Evolutionary conservation across 257 asterid species (phyloP).

Genomic region (Salvia rosmarinus): DNA sequence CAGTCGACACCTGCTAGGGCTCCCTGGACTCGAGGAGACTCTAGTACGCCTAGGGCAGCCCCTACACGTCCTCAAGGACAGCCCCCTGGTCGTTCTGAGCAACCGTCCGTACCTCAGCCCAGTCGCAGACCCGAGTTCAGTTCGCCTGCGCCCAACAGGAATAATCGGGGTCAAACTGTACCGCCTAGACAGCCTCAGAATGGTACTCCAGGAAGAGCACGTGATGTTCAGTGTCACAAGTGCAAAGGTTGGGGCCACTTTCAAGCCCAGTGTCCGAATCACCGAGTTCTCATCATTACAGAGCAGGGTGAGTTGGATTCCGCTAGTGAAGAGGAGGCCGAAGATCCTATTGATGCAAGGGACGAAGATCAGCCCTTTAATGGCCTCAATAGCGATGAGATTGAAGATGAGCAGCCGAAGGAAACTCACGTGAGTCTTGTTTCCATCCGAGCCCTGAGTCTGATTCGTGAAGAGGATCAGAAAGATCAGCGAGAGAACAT

Average conservation of each 20-base stretch:
- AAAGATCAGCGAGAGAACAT: neutral
- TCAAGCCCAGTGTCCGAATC: no score
- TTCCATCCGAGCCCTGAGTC: neutral
- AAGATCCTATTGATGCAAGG: no score
- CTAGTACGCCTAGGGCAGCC: no score
- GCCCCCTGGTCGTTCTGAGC: neutral
- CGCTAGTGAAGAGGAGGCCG: no score
- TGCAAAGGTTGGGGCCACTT: no score
- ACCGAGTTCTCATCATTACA: no score
- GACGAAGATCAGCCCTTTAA: no score
- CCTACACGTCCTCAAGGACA: no score
- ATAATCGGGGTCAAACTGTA: neutral
- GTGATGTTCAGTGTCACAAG: no score
- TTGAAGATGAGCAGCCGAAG: neutral
- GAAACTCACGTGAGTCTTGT: neutral
- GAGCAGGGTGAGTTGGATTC: no score
- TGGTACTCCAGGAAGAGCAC: no score
- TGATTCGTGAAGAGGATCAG: neutral
- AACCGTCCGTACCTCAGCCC: neutral
- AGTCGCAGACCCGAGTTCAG: neutral
- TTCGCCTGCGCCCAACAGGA: neutral
- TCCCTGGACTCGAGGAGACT: no score
- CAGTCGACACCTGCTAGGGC: neutral
- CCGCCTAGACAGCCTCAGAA: neutral
- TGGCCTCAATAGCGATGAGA: neutral